phyloP scores from a whole-genome alignment of 2,329 filamentous ascomycete species.

The Coniochaeta hoffmannii region DNA sequence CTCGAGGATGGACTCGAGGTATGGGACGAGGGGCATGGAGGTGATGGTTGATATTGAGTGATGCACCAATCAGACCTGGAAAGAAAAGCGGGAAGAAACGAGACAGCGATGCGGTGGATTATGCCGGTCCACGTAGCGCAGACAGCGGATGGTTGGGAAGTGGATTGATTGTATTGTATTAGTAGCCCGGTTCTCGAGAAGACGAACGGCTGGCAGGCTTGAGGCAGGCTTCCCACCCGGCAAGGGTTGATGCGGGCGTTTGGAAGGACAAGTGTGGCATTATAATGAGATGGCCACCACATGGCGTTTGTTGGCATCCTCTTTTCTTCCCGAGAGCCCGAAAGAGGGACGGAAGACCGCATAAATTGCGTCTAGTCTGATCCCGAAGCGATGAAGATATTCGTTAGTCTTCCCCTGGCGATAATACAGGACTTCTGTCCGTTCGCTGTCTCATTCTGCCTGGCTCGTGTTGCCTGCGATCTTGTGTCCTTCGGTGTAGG shows the following conservation, averaged over 20 bases:
- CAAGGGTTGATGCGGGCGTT: not conserved
- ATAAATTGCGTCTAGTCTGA: not conserved
- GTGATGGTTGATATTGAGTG: not conserved
- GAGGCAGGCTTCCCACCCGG: not conserved
- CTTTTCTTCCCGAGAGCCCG: not conserved
- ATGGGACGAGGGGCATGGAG: not conserved
- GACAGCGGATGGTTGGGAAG: not conserved
- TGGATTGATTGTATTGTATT: not conserved
- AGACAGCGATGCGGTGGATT: not conserved
- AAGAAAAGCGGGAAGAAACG: not conserved
- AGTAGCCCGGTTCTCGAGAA: not conserved
- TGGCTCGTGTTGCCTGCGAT: not conserved
- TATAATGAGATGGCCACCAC: not conserved
- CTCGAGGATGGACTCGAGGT: not conserved
- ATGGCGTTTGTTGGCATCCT: not conserved
- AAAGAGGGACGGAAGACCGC: not conserved
- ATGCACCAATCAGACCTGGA: not conserved
- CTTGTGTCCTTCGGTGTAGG: not conserved
- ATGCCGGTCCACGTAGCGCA: no score
- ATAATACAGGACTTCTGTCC: not conserved
- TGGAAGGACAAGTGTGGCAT: not conserved
- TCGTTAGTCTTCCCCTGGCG: not conserved
- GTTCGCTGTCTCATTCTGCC: not conserved
- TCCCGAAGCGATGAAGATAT: not conserved
- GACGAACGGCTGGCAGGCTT: not conserved